These are phyloP conservation scores for Xeromyces bisporus DNA, from an alignment of 495 filamentous ascomycete species.

Conservation along the genomic window DNA sequence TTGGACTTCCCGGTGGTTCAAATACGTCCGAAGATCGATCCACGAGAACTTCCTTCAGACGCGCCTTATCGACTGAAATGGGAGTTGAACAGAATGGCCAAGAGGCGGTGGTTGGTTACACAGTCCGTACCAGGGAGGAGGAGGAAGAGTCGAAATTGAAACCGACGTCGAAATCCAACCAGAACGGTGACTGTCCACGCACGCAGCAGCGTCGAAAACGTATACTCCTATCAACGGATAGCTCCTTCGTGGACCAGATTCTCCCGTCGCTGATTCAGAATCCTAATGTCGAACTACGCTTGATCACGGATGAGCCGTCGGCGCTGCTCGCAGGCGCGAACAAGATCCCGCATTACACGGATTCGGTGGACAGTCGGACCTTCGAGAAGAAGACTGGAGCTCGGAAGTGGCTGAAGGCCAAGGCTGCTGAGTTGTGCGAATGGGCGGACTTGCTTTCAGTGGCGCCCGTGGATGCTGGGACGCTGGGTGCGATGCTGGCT, in stretches of 20 bases:
- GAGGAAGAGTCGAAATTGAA: background rate
- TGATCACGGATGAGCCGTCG: constrained; percentile 32
- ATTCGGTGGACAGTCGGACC: constrained; percentile 28
- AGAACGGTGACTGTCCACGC: background rate
- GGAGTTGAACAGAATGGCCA: constrained; percentile 15
- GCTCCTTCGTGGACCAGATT: constrained; percentile 25
- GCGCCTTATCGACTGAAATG: constrained; percentile 12
- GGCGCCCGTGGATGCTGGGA: constrained; percentile 68
- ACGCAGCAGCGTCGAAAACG: constrained; percentile 18
- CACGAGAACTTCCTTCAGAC: constrained; percentile 5
- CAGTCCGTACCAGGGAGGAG: constrained; percentile 2
- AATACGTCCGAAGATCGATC: constrained; percentile 2
- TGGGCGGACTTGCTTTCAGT: constrained; percentile 80
- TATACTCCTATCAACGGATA: constrained; percentile 28
- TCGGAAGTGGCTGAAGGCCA: constrained; percentile 30
- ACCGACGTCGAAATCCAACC: constrained; percentile 1
- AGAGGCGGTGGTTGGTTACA: constrained; percentile 7
- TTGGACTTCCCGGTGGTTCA: constrained; percentile 5
- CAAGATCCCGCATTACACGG: constrained; percentile 32
- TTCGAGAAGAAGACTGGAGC: constrained; percentile 31
- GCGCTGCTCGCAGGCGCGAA: constrained; percentile 26
- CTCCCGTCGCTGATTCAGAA: constrained; percentile 25
- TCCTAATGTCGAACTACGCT: constrained; percentile 24
- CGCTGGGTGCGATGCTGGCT: constrained; percentile 65
- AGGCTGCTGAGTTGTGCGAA: constrained; percentile 56